Evolutionary conservation across 2,329 filamentous ascomycete genomes (phyloP), one percentile per base, ranked within the genome.

Genomic region (Claviceps sp.): DNA sequence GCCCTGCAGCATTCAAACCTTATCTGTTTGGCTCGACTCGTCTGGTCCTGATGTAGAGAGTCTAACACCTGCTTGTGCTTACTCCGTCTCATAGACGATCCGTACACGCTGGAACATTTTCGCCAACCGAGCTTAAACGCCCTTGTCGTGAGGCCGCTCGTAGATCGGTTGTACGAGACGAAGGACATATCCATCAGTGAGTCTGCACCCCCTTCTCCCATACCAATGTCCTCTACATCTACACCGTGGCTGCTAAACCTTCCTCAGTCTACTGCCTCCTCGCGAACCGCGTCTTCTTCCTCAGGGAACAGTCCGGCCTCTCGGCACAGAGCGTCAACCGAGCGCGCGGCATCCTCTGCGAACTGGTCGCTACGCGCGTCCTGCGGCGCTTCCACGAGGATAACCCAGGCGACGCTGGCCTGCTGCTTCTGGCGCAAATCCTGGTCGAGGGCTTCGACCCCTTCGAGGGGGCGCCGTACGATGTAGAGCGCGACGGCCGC

Each of bases 401-500:
- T 55, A 76, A 82, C 54, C 72, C 76, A 1, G 82, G 81, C 13
- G 73, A 77, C 0, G 67, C 76, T 42, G 84, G 84, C 1, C 72
- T 87, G 1, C 68, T 87, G 0, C 68, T 82, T 2, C 72, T 87
- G 5, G 78, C 84, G 7, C 82, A 84, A 55, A 79, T 86, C 24
- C 73, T 87, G 1, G 82, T 86, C 1, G 80, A 82, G 5, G 81
- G 81, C 1, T 86, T 86, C 56, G 82, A 86, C 58, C 83, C 84
- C 1, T 86, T 86, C 55, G 81, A 86, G 59, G 81, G 82, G 48
- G 82, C 82, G 0, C 83, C 84, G 0, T 64, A 71, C 1, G 74
- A 81, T 30, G 73, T 86, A 24, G 68, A 73, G 40, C 70, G 72
- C 13, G 71, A 76, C 45, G 73, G 73, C 7, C 64, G 69, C 11